Base-by-base conservation (phyloP, 768 basidiomycete genomes). In the Royoungia palumana region DNA sequence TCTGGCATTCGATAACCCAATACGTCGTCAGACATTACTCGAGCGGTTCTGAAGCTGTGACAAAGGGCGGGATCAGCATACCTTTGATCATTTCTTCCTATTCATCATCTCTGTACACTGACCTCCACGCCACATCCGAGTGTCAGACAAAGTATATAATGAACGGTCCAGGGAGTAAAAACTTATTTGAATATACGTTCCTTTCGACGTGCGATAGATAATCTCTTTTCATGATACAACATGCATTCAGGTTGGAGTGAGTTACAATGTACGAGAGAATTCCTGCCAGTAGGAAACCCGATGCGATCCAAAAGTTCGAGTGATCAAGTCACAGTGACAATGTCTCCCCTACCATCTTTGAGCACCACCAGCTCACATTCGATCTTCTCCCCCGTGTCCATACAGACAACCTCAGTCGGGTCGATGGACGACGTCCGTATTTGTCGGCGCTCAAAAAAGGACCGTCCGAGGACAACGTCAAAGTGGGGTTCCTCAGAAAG, bases 401-500 rank as follows among this genome's bases (percentile, higher is more conserved):
- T 77, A 62, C 94, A 96, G 3, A 90, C 81, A 13, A 99, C 85
- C 57, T 87, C 83, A 10, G 96, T 98, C 34, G 84, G 85, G 64
- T 99, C 95, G 35, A 85, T 72, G 0, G 85, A 72, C 62, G 87
- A 90, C 25, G 81, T 83, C 66, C 85, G 86, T 55, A 98, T 83
- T 61, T 87, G 86, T 56, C 91, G 75, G 60, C 77, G 83, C 75
- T 87, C 87, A 53, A 86, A 81, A 61, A 96, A 94, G 20, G 83
- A 83, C 21, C 94, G 76, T 1, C 94, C 94, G 6, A 98, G 78
- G 5, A 98, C 87, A 40, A 97, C 89, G 59, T 96, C 94, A 67
- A 98, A 98, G 61, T 97, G 93, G 0, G 87, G 84, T 64, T 96
- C 94, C 63, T 99, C 96, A 4, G 89, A 87, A 25, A 98, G 78